Conservation (phyloP, 148 eudicot species). For the Vaccinium corymbosum region DNA sequence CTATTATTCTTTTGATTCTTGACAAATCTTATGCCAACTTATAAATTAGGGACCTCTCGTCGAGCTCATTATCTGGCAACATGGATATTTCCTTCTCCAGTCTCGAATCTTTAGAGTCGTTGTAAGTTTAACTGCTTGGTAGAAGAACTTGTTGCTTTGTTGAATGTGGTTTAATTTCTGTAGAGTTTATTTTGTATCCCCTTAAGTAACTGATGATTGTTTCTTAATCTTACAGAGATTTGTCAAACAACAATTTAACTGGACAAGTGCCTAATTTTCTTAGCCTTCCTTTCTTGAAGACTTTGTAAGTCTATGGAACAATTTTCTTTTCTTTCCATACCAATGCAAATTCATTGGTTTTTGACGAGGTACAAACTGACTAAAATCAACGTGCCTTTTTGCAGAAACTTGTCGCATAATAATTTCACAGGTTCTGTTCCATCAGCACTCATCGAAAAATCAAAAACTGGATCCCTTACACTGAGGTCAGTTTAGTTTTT, state of each 20-base stretch:
- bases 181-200: not conserved
- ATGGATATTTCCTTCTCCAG: not conserved
- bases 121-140: not conserved
- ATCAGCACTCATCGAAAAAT: not conserved
- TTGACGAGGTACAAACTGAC: not conserved
- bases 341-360: not conserved
- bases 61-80: not conserved
- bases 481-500: not conserved
- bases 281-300: not conserved
- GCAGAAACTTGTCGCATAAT: not conserved
- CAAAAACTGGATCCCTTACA: not conserved
- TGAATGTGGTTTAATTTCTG: not conserved
- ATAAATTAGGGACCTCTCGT: not conserved
- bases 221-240: not conserved
- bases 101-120: not conserved
- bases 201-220: not conserved
- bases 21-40: not conserved
- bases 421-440: conserved; percentile 1
- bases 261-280: not conserved
- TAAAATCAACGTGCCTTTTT: not conserved
- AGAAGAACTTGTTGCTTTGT: not conserved
- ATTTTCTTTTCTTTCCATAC: not conserved
- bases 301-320: not conserved
- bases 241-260: not conserved
- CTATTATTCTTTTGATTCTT: not conserved